Evolutionary conservation across 1,139 yeast species (phyloP), one percentile per base, ranked within the genome.

Genomic region (Hansenula sp.): DNA sequence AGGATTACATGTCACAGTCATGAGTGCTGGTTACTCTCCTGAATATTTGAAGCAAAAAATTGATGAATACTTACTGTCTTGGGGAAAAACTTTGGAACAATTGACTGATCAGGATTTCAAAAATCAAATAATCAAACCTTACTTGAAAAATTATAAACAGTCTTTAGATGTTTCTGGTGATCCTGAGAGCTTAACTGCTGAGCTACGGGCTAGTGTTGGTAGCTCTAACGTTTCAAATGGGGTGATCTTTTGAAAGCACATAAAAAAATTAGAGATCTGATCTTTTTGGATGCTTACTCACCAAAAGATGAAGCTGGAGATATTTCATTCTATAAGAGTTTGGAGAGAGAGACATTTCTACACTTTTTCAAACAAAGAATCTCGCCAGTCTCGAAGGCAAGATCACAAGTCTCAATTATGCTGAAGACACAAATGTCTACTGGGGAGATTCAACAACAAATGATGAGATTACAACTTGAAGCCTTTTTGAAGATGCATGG

Each of bases 1-100:
- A n/a, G 91, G 91, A 0, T 43, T 79, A 2, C 80, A 75, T 50
- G 60, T 84, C 8, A 70, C 77, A 5, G 61, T 81, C 0, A 70
- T 75, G 70, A 79, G 84, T 52, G 70, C 72, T 15, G 63, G 62
- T 0, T 65, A 62, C 46, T 50, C 65, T 0, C 67, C 76, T 0
- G 51, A 53, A 12, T 63, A 63, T 7, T 50, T 81, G 27, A 70
- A 71, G 25, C 47, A 49, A 1, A 70, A 71, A 41, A 68, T 83
- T 29, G 76, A 81, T 41, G 71, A 68, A 19, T 76, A 72, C 45
- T 49, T 82, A 0, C 35, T 51, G 15, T 65, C 65, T 31, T 67
- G 78, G 65, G 74, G 66, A 41, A 43, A 44, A 3, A 53, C 48
- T 25, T 47, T 55, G 15, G 62, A 40, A 1, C 46, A 47, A 1